A percentile compares a stretch with the other conserved stretches of the same genome.
These are phyloP conservation scores for Chalciporus chontae DNA, from an alignment of 768 basidiomycete genomes.

Conservation along the genomic window DNA sequence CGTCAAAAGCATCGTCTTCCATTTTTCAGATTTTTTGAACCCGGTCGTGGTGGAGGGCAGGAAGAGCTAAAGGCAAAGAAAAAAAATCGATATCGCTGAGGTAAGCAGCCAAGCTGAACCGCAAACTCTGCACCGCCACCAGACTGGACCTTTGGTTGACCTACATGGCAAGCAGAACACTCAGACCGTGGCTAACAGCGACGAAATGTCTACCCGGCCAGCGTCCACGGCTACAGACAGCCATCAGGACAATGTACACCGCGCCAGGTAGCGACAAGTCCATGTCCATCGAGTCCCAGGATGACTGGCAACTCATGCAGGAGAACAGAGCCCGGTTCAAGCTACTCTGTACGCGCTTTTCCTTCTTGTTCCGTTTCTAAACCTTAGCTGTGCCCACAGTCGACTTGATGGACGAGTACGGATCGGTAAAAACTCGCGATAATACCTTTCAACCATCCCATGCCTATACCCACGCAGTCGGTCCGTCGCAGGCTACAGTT, in stretches of 20 bases:
- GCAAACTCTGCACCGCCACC: slow-evolving; percentile 33
- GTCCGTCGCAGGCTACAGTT: slow-evolving; percentile 65
- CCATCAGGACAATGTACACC: slow-evolving; percentile 28
- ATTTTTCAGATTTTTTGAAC: slow-evolving; percentile 49
- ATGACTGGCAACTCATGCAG: slow-evolving; percentile 68
- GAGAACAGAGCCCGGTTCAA: slow-evolving; percentile 52
- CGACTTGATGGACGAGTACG: slow-evolving; percentile 61
- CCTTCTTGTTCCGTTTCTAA: slow-evolving; percentile 7
- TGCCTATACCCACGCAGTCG: slow-evolving; percentile 55
- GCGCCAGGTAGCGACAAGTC: slow-evolving; percentile 27
- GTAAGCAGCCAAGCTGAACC: slow-evolving; percentile 39
- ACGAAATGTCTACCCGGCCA: slow-evolving; percentile 21
- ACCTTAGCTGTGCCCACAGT: slow-evolving; percentile 37
- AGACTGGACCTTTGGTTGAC: slow-evolving; percentile 6
- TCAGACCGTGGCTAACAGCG: slow-evolving; percentile 21
- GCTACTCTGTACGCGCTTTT: slow-evolving; percentile 47
- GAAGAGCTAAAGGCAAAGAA: slow-evolving; percentile 26
- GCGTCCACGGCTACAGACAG: background rate
- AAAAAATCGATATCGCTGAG: slow-evolving; percentile 48
- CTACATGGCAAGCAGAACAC: slow-evolving; percentile 26
- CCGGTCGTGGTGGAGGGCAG: slow-evolving; percentile 33
- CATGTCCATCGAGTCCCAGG: slow-evolving; percentile 40
- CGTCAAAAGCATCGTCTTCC: slow-evolving; percentile 87
- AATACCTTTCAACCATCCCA: slow-evolving; percentile 76
- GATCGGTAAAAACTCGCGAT: slow-evolving; percentile 70